phyloP scores from a whole-genome alignment of 495 filamentous ascomycete species.

The Trichoderma asperelloides region DNA sequence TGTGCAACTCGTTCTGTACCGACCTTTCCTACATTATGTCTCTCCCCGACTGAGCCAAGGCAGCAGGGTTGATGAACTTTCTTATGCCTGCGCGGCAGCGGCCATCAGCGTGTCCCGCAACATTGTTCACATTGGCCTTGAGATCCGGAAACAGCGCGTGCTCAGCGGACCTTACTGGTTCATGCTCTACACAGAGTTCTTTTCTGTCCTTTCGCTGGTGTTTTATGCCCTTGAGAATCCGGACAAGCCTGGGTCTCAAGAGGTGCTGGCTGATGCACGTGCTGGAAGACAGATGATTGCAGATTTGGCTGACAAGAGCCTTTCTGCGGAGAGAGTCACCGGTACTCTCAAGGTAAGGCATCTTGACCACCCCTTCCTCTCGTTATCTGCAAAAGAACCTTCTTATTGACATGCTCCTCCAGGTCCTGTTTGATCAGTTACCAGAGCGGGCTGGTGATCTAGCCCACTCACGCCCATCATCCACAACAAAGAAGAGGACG shows the following conservation, averaged over 20 bases:
- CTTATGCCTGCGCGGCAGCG: slow-evolving; percentile 86
- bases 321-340: slow-evolving; percentile 82
- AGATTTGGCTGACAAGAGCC: slow-evolving; percentile 67
- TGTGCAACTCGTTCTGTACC: slow-evolving; percentile 90
- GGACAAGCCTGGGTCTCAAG: slow-evolving; percentile 61
- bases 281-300: slow-evolving; percentile 76
- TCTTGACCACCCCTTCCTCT: neutral
- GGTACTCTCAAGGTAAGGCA: slow-evolving; percentile 56
- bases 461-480: slow-evolving; percentile 21
- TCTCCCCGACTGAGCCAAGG: slow-evolving; percentile 56
- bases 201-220: slow-evolving; percentile 79
- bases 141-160: slow-evolving; percentile 76
- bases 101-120: slow-evolving; percentile 88
- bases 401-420: slow-evolving; percentile 14
- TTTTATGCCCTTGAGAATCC: slow-evolving; percentile 91
- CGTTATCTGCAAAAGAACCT: neutral
- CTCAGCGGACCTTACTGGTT: slow-evolving; percentile 95
- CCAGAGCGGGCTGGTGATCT: slow-evolving; percentile 52
- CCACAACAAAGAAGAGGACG: slow-evolving; percentile 47
- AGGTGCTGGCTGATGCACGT: slow-evolving; percentile 73
- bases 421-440: slow-evolving; percentile 75
- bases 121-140: slow-evolving; percentile 82
- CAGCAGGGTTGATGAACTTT: slow-evolving; percentile 70
- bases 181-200: slow-evolving; percentile 92
- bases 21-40: slow-evolving; percentile 92